phyloP scores from a whole-genome alignment of 148 eudicot genomes.

The Cornus controversa region DNA sequence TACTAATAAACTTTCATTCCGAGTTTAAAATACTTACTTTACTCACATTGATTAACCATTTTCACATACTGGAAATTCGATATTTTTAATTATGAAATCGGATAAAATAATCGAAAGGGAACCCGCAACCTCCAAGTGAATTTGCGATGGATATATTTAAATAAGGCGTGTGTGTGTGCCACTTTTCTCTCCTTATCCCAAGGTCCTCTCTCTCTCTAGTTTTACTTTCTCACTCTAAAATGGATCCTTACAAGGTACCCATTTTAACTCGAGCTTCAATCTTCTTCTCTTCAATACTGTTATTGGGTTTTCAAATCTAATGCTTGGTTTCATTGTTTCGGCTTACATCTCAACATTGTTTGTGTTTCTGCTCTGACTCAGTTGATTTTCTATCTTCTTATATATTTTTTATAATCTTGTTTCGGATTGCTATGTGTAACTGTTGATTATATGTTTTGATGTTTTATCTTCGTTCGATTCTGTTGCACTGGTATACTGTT shows the following conservation, averaged over 20 bases:
- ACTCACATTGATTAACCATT: too few relatives aligned
- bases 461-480: too few relatives aligned
- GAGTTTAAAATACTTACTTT: too few relatives aligned
- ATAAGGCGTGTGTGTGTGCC: not conserved
- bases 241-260: slow-evolving; percentile 14
- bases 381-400: not conserved
- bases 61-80: too few relatives aligned
- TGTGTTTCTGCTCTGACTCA: not conserved
- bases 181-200: not conserved
- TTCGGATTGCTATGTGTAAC: not conserved
- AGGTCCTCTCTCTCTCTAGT: not conserved
- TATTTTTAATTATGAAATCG: too few relatives aligned
- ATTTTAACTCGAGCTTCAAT: not conserved
- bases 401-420: not conserved
- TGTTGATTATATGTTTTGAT: not conserved
- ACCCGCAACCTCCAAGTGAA: too few relatives aligned
- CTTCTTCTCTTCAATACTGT: not conserved
- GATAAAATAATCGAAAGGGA: too few relatives aligned
- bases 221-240: not conserved
- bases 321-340: not conserved
- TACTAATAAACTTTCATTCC: too few relatives aligned
- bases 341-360: not conserved
- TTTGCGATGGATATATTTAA: too few relatives aligned
- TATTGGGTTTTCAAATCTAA: not conserved
- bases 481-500: too few relatives aligned